These are phyloP conservation scores for Globisporangium barbulae DNA, from an alignment of 352 stramenopile species.

Conservation along the genomic window DNA sequence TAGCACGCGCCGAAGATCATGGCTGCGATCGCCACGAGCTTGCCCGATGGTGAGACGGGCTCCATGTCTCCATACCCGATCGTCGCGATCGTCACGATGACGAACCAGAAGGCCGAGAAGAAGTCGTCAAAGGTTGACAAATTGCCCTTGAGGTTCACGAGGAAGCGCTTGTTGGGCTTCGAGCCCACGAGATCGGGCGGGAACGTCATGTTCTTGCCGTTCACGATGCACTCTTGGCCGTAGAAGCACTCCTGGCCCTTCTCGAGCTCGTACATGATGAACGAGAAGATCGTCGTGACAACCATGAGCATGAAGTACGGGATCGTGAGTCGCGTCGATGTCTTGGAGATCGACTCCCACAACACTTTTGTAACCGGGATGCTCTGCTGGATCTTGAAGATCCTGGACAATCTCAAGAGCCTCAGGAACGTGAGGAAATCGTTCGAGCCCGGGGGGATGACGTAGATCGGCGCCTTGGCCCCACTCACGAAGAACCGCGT, in stretches of 20 bases:
- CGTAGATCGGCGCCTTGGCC: constrained; percentile 45
- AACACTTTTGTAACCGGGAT: constrained; percentile 78
- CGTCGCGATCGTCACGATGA: constrained; percentile 75
- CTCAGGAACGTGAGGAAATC: constrained; percentile 61
- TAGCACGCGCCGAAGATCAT: constrained; percentile 85
- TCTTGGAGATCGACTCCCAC: constrained; percentile 82
- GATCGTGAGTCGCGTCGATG: constrained; percentile 65
- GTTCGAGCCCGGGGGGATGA: constrained; percentile 59
- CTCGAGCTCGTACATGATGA: constrained; percentile 79
- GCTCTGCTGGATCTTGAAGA: constrained; percentile 79
- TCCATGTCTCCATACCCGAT: constrained; percentile 80
- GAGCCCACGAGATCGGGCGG: constrained; percentile 49
- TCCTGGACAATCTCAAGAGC: constrained; percentile 56
- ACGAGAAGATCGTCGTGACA: constrained; percentile 68
- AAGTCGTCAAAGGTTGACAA: constrained; percentile 77
- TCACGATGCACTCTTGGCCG: constrained; percentile 55
- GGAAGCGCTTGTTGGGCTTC: constrained; percentile 56
- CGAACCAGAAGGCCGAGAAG: constrained; percentile 83
- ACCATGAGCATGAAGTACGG: constrained; percentile 81
- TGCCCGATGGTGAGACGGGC: constrained; percentile 55
- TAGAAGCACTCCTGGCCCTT: constrained; percentile 80
- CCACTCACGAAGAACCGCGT: constrained; percentile 26
- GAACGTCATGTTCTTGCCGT: constrained; percentile 56
- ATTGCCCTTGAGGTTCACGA: constrained; percentile 66
- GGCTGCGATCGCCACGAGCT: constrained; percentile 67